A percentile compares a stretch with the other conserved stretches of the same genome.
Conservation (phyloP, 768 basidiomycete species). For the Panaeolus papilionaceus region DNA sequence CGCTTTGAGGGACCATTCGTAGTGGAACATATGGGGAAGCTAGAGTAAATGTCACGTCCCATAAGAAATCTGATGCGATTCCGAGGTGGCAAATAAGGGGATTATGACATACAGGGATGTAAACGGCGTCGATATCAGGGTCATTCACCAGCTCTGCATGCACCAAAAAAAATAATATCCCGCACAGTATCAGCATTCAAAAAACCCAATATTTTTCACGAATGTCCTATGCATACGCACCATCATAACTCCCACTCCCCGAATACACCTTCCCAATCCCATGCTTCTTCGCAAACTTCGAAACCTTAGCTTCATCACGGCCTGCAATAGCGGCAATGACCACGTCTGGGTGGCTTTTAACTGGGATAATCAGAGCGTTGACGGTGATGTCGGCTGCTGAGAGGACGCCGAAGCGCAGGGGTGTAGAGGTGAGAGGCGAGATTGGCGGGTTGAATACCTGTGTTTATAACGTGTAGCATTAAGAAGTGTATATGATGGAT, state of each 20-base stretch:
- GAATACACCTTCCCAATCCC: constrained; percentile 56
- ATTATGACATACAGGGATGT: constrained; percentile 49
- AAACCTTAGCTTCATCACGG: constrained; percentile 51
- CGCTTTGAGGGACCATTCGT: constrained; percentile 74
- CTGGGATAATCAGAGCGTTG: constrained; percentile 56
- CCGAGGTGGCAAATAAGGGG: too few relatives aligned
- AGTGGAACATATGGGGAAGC: constrained; percentile 68
- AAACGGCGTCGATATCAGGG: constrained; percentile 52
- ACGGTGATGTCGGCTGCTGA: constrained; percentile 64
- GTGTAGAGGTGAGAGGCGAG: constrained; percentile 11
- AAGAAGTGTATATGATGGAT: too few relatives aligned
- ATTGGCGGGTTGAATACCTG: not conserved
- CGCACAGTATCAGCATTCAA: not conserved
- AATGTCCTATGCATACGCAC: not conserved
- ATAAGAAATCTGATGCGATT: too few relatives aligned
- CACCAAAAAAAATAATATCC: too few relatives aligned
- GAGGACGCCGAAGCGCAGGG: constrained; percentile 37
- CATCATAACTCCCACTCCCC: constrained; percentile 31
- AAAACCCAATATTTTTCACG: not conserved
- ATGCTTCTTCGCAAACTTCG: constrained; percentile 59
- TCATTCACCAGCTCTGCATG: constrained; percentile 45
- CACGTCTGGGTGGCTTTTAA: constrained; percentile 59
- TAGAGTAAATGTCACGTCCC: constrained; percentile 21
- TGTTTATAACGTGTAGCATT: not conserved
- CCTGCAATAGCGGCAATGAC: constrained; percentile 64